Evolutionary conservation across 768 basidiomycete species (phyloP), one percentile per base, ranked within the genome.

Genomic region (Mycena belliarum): DNA sequence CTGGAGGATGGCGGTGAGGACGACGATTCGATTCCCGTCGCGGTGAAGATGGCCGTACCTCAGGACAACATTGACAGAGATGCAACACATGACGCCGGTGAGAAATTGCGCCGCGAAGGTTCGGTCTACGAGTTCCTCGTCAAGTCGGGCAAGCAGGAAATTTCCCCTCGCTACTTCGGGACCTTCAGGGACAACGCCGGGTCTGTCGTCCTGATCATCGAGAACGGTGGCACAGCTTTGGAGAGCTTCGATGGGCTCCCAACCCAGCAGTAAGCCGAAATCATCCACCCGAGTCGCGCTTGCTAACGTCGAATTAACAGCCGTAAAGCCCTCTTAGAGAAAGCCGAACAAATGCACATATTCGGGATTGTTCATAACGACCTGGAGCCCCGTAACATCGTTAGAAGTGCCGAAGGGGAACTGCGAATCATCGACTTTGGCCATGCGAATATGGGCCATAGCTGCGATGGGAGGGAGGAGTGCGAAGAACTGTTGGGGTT

Each of bases 361-460:
- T 33, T n/a, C 24, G 61, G 61, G 4, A 43, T 63, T 9, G 2
- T 3, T 14, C 61, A 63, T 41, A 23, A 47, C 26, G 51, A 63
- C 32, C 49, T 63, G 6, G 49, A 16, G 5, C 53, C 48, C 15
- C 48, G 56, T 5, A 63, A 63, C 18, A 28, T 63, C 15, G 26
- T 63, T 23, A 24, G 23, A 35, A 57, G 58, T 35, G 18, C 41
- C 15, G 48, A 33, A 14, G 52, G 57, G 10, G 42, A 63, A 1
- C 32, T 55, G 5, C 42, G 12, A n/a, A 63, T 63, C 57, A 55
- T 63, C 18, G 61, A 63, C 48, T 63, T 63, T 25, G 52, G 54
- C 26, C 4, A 55, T n/a, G 56, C 61, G 28, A 16, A 47, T 15
- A 25, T 48, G 29, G 15, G 23, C 6, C 53, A 63, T 41, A n/a